phyloP scores from a whole-genome alignment of 495 filamentous ascomycete genomes.

The Staphylotrichum longicolle region DNA sequence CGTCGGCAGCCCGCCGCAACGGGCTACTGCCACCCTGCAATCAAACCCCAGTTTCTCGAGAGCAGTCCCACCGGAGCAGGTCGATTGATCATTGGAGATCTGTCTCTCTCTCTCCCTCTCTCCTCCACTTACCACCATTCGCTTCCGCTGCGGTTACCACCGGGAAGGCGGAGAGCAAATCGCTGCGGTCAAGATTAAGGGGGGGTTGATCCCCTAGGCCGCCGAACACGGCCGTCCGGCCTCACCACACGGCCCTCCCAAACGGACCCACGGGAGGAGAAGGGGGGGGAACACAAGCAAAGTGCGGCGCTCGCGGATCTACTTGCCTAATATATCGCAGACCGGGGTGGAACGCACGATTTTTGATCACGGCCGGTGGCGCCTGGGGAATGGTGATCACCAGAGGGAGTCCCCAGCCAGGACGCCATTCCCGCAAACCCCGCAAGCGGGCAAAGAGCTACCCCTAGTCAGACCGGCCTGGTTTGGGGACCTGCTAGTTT shows the following conservation, averaged over 20 bases:
- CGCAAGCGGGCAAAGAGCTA: no score
- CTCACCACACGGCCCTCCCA: neutral
- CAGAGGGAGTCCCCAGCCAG: no score
- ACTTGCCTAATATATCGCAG: neutral
- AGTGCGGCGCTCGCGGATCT: neutral
- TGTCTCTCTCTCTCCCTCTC: neutral
- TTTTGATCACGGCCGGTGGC: no score
- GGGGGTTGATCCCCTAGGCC: neutral
- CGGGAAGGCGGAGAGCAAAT: slow-evolving; percentile 5
- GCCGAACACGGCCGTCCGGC: slow-evolving; percentile 7
- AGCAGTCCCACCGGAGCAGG: no score
- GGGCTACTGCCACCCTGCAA: slow-evolving; percentile 20
- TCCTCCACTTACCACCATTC: neutral
- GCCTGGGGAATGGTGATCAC: no score
- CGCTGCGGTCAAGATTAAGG: neutral
- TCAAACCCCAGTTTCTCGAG: neutral
- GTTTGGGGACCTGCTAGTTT: no score
- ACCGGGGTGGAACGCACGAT: no score
- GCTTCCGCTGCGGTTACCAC: neutral
- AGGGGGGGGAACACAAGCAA: no score
- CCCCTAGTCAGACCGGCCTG: no score
- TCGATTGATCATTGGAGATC: slow-evolving; percentile 3
- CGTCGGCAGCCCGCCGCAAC: slow-evolving; percentile 1
- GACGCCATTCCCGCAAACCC: no score
- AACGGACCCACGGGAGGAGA: neutral